Conservation (phyloP, 2,329 filamentous ascomycete species). For the Colletotrichum nymphaeae region DNA sequence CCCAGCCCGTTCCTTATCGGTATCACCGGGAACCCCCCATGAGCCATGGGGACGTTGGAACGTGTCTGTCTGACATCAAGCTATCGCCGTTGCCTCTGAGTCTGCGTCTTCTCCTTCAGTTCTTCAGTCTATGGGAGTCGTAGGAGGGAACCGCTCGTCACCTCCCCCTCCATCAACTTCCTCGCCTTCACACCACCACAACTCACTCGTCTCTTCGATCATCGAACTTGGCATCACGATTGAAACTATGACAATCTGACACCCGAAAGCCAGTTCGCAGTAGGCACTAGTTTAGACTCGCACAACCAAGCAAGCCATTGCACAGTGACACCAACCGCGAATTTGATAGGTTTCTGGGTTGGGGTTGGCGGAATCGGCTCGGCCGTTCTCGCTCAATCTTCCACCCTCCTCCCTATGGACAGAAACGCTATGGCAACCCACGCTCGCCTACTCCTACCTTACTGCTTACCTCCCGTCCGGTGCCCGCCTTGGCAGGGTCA, state of each 20-base stretch:
- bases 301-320: background rate
- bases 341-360: background rate
- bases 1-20: slow-evolving; percentile 28
- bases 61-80: slow-evolving; percentile 23
- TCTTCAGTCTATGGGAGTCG: too few relatives aligned
- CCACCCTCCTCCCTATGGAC: background rate
- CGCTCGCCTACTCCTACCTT: too few relatives aligned
- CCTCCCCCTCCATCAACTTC: background rate
- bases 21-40: background rate
- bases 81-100: background rate
- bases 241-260: background rate
- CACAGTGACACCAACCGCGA: background rate
- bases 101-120: too few relatives aligned
- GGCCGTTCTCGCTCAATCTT: background rate
- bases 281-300: background rate
- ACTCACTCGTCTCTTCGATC: background rate
- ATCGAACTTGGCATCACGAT: background rate
- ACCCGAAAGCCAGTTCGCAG: background rate
- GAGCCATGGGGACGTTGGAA: slow-evolving; percentile 9
- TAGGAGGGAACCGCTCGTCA: background rate
- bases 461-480: slow-evolving; percentile 12
- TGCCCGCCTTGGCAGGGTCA: slow-evolving; percentile 34
- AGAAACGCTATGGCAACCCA: slow-evolving; percentile 21
- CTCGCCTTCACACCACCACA: background rate
- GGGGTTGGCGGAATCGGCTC: background rate